phyloP scores from a whole-genome alignment of 768 basidiomycete genomes.

The Russula brevipes region DNA sequence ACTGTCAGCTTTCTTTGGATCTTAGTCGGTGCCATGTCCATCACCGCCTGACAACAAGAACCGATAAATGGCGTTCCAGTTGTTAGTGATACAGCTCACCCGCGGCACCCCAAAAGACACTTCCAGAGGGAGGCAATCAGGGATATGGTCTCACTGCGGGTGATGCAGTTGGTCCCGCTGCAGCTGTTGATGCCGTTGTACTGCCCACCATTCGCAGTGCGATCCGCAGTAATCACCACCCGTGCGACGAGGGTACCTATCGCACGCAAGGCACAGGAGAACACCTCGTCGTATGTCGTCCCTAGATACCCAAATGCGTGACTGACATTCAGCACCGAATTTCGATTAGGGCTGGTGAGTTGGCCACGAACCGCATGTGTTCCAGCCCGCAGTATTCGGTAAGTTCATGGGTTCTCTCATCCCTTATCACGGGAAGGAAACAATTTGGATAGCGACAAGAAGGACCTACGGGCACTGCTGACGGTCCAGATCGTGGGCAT shows the following conservation, averaged over 20 bases:
- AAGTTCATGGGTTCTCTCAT: not conserved
- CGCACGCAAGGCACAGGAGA: conserved; percentile 3
- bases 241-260: not conserved
- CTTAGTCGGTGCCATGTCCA: no score
- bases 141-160: no score
- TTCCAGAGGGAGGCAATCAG: no score
- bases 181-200: no score
- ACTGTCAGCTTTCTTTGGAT: no score
- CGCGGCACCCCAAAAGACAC: no score
- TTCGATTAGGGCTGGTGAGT: not conserved
- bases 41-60: no score
- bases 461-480: not conserved
- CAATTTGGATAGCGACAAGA: conserved; percentile 2
- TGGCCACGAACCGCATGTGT: conserved; percentile 7
- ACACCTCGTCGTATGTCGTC: not conserved
- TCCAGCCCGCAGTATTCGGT: conserved; percentile 7
- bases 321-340: not conserved
- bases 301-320: not conserved
- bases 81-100: no score
- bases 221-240: conserved; percentile 7
- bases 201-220: no score
- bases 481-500: not conserved
- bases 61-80: no score
- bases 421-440: not conserved
- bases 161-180: no score